Percentiles rank a stretch among this genome's conserved stretches.
Conservation (phyloP, 2,329 filamentous ascomycete genomes). For the Colletotrichum lupini region DNA sequence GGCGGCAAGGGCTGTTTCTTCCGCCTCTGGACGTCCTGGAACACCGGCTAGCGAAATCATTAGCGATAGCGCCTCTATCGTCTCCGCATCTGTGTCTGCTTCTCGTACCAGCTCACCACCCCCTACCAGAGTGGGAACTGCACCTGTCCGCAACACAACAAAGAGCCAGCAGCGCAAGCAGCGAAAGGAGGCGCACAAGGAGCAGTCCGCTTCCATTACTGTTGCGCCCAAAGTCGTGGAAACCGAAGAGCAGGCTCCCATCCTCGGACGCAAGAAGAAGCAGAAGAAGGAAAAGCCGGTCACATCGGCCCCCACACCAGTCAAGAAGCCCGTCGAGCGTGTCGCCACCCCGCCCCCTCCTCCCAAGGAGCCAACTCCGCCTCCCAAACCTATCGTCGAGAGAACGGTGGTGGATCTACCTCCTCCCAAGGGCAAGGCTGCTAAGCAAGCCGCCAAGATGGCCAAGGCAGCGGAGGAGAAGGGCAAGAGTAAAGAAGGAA, state of each 20-base stretch:
- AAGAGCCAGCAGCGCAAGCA: slow-evolving; percentile 85
- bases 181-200: slow-evolving; percentile 74
- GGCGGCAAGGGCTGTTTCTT: slow-evolving; percentile 55
- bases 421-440: slow-evolving; percentile 37
- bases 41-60: slow-evolving; percentile 80
- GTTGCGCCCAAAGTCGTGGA: slow-evolving; percentile 64
- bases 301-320: slow-evolving; percentile 37
- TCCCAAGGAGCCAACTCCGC: slow-evolving; percentile 29
- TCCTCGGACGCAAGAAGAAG: slow-evolving; percentile 86
- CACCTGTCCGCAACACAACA: slow-evolving; percentile 75
- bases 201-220: slow-evolving; percentile 67
- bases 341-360: slow-evolving; percentile 14
- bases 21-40: slow-evolving; percentile 66
- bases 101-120: slow-evolving; percentile 80
- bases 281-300: slow-evolving; percentile 77
- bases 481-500: slow-evolving; percentile 34
- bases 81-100: slow-evolving; percentile 75
- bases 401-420: slow-evolving; percentile 39
- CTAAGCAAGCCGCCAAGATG: slow-evolving; percentile 38
- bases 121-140: slow-evolving; percentile 70
- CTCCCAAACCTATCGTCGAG: slow-evolving; percentile 38
- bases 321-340: slow-evolving; percentile 34
- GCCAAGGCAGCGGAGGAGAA: slow-evolving; percentile 29
- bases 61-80: slow-evolving; percentile 81
- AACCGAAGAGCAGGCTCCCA: slow-evolving; percentile 73